A percentile compares a stretch with the other conserved stretches of the same genome.
phyloP scores from a whole-genome alignment of 352 stramenopile species.

The Globisporangium irregulare region DNA sequence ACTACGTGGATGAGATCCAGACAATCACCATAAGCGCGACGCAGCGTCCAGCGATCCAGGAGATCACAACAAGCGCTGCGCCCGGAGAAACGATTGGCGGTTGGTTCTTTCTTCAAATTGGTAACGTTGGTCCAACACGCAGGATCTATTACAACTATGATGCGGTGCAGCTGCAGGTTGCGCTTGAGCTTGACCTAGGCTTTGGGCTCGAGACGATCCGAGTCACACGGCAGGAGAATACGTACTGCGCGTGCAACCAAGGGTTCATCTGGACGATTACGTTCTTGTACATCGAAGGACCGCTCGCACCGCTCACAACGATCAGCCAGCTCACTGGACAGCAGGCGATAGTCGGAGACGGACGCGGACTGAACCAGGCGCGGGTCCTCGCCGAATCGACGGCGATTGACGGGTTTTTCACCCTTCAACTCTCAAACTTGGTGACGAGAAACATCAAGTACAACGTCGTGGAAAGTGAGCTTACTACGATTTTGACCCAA shows the following conservation, averaged over 20 bases:
- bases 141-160: slow-evolving; percentile 71
- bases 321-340: slow-evolving; percentile 51
- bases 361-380: slow-evolving; percentile 32
- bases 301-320: slow-evolving; percentile 43
- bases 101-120: slow-evolving; percentile 69
- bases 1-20: slow-evolving; percentile 74
- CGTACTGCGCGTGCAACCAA: slow-evolving; percentile 65
- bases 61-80: slow-evolving; percentile 65
- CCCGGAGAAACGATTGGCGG: slow-evolving; percentile 63
- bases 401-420: slow-evolving; percentile 57
- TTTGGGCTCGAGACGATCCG: slow-evolving; percentile 56
- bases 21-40: slow-evolving; percentile 50
- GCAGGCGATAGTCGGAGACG: slow-evolving; percentile 58
- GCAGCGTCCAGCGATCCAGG: slow-evolving; percentile 59
- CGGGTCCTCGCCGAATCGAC: slow-evolving; percentile 62
- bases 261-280: slow-evolving; percentile 78
- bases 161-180: slow-evolving; percentile 54
- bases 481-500: slow-evolving; percentile 55
- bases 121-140: slow-evolving; percentile 48
- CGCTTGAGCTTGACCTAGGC: slow-evolving; percentile 74
- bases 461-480: slow-evolving; percentile 50
- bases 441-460: slow-evolving; percentile 71
- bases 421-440: slow-evolving; percentile 48
- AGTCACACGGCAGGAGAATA: slow-evolving; percentile 58
- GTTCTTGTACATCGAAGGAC: slow-evolving; percentile 66